Evolutionary conservation across 352 stramenopile species (phyloP).

Genomic region (Pythium dissotocum): DNA sequence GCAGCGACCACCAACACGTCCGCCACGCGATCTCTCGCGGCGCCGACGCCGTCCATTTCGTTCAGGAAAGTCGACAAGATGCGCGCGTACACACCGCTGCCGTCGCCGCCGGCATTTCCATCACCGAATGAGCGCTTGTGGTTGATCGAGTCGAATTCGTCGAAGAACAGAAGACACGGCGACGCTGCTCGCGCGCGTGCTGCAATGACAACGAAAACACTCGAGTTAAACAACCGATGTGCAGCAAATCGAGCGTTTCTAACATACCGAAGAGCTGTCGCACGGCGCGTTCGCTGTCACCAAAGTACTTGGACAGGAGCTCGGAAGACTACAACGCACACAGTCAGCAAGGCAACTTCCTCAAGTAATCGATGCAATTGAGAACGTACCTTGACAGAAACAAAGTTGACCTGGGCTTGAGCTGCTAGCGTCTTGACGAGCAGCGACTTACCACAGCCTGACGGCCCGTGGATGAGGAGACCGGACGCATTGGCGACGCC

Average conservation of each 20-base stretch:
- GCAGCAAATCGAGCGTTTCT: too few relatives aligned
- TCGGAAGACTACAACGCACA: slow-evolving; percentile 57
- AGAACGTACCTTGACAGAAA: slow-evolving; percentile 70
- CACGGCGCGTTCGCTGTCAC: slow-evolving; percentile 82
- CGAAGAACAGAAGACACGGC: slow-evolving; percentile 84
- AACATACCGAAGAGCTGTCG: slow-evolving; percentile 75
- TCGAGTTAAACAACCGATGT: too few relatives aligned
- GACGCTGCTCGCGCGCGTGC: slow-evolving; percentile 65
- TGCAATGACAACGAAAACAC: slow-evolving; percentile 16
- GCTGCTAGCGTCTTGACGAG: slow-evolving; percentile 67
- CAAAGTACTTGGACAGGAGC: slow-evolving; percentile 87
- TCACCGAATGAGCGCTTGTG: slow-evolving; percentile 69
- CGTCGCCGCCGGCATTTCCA: slow-evolving; percentile 35
- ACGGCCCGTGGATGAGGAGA: slow-evolving; percentile 78
- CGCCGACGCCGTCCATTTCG: slow-evolving; percentile 82
- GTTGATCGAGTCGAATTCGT: slow-evolving; percentile 83
- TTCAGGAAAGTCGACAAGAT: slow-evolving; percentile 86
- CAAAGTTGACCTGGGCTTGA: slow-evolving; percentile 69
- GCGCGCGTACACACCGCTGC: slow-evolving; percentile 66
- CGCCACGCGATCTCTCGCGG: slow-evolving; percentile 25
- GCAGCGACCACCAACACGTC: slow-evolving; percentile 73
- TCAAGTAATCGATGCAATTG: neutral
- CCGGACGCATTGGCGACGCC: slow-evolving; percentile 66
- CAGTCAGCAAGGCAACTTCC: neutral
- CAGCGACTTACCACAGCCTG: slow-evolving; percentile 82